Evolutionary conservation across 208 protist genomes (phyloP), one percentile per base, ranked within the genome.

Genomic region (Kentomonas sorsogonicus): DNA sequence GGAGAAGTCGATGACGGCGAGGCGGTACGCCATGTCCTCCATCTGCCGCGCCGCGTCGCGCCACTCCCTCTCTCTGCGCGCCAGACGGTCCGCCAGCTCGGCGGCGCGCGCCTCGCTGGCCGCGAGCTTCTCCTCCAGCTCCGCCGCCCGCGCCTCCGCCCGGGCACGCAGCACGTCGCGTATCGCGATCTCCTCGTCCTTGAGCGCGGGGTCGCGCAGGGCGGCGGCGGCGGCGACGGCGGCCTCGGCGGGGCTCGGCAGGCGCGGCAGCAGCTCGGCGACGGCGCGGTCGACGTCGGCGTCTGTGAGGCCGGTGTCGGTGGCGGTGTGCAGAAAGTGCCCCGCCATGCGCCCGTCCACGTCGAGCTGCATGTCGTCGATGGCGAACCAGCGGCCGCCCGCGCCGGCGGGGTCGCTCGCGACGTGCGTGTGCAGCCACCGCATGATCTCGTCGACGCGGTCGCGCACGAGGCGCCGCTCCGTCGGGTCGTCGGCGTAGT

Each of bases 341-440:
- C 67, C 80, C 16, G 29, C 30, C 86, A 93, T 90, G 29, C 86
- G 76, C 25, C 34, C 63, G 40, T 93, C 86, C 9, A 93, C 83
- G 52, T 89, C 83, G 2, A 93, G 76, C 60, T 93, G 63, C 86
- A 93, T 93, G 62, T 93, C 86, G 45, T 93, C 86, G 45, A 93
- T 87, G 27, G 86, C 79, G 40, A 93, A 61, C 86, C 86, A 93
- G 18, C 86, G 82, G 5, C 86, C 86, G 10, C 69, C 86, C 31
- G 84, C 75, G 6, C 74, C 86, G 63, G 89, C 82, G 11, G 86
- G 86, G 68, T 85, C 62, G 16, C 80, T 72, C 0, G 55, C 58
- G n/a, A 91, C 56, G 70, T 93, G 73, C 4, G 63, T 79, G 66
- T 77, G 77, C 51, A 93, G 59, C 83, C 86, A 93, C 22, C 77